Conservation (phyloP, 257 asterid genomes). For the Gynochthodes officinalis region DNA sequence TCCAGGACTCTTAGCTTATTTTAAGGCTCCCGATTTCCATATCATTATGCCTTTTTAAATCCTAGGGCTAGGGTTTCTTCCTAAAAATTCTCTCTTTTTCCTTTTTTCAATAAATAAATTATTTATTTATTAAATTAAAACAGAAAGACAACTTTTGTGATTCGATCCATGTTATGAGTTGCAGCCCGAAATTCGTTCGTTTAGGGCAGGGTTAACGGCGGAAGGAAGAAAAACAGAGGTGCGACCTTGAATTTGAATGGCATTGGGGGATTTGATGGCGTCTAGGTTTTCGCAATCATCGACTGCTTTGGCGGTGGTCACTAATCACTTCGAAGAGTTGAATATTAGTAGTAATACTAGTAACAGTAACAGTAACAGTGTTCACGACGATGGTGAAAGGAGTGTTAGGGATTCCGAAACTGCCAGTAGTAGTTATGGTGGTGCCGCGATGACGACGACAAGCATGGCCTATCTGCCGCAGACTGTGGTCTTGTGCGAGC, state of each 20-base stretch:
- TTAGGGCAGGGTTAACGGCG: slow-evolving; percentile 65
- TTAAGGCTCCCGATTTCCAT: slow-evolving; percentile 2
- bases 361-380: background rate
- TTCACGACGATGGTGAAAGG: slow-evolving; percentile 41
- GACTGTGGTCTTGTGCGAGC: slow-evolving; percentile 82
- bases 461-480: slow-evolving; percentile 92
- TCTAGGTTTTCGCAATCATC: slow-evolving; percentile 89
- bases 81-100: background rate
- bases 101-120: background rate
- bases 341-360: slow-evolving; percentile 21
- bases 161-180: slow-evolving; percentile 46
- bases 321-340: slow-evolving; percentile 69
- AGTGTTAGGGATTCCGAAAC: slow-evolving; percentile 67
- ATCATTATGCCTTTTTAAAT: slow-evolving; percentile 3
- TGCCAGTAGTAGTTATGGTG: slow-evolving; percentile 55
- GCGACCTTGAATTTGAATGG: slow-evolving; percentile 54
- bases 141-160: background rate
- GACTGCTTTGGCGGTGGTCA: slow-evolving; percentile 47
- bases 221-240: slow-evolving; percentile 4
- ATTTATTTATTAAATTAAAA: background rate
- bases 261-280: slow-evolving; percentile 98
- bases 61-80: slow-evolving; percentile 41
- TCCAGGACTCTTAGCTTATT: background rate
- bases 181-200: slow-evolving; percentile 64
- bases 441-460: slow-evolving; percentile 45